Percentiles rank a stretch among this genome's conserved stretches.
These are phyloP conservation scores for Saturnispora diversa DNA, from an alignment of 805 yeast genomes.

Conservation along the genomic window DNA sequence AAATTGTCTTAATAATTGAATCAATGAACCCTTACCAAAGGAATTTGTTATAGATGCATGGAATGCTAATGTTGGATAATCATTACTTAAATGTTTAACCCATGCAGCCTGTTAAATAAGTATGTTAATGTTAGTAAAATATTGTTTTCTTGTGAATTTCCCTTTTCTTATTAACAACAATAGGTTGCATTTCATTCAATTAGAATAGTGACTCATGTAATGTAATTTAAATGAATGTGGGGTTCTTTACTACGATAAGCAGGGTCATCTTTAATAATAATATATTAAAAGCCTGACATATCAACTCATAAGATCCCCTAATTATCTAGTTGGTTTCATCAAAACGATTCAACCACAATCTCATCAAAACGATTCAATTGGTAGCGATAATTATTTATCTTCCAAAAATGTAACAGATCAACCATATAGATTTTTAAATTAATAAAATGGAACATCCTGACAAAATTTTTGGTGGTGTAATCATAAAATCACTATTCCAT, in stretches of 20 bases:
- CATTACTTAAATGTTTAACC: conserved; percentile 91
- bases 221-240: conserved; percentile 39
- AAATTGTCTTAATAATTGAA: conserved; percentile 88
- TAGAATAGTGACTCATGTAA: not conserved
- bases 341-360: conserved; percentile 5
- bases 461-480: conserved; percentile 68
- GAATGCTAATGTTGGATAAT: conserved; percentile 91
- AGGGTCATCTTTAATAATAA: too few species aligned
- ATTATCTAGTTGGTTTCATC: conserved; percentile 20
- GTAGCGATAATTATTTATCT: conserved; percentile 47
- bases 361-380: not conserved
- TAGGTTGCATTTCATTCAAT: not conserved
- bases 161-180: not conserved
- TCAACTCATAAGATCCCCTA: conserved; percentile 81
- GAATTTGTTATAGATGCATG: conserved; percentile 97
- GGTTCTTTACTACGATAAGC: conserved; percentile 80
- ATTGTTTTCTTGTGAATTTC: not conserved
- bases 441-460: conserved; percentile 53
- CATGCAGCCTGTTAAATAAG: conserved; percentile 73
- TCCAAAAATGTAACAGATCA: conserved; percentile 98
- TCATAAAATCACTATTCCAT: conserved; percentile 9
- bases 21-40: conserved; percentile 94
- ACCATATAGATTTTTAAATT: conserved; percentile 32
- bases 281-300: not conserved
- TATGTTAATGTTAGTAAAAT: conserved; percentile 29